A percentile compares a stretch with the other conserved stretches of the same genome.
phyloP scores from a whole-genome alignment of 2,329 filamentous ascomycete genomes.

The Cercospora sesami region DNA sequence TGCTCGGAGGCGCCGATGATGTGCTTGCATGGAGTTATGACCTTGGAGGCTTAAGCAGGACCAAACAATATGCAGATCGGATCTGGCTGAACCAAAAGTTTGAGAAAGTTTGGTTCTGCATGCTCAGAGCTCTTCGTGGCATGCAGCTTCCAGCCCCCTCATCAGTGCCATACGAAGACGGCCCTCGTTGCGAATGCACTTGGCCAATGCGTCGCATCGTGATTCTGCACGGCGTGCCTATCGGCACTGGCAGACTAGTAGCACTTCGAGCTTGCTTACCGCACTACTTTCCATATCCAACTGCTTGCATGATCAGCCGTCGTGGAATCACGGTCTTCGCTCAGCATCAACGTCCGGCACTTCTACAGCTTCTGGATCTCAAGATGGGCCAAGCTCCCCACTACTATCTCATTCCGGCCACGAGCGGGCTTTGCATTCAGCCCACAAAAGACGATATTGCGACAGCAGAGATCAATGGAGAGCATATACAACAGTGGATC shows the following conservation, averaged over 20 bases:
- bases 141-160: neutral
- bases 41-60: neutral
- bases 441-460: slow-evolving; percentile 12
- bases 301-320: slow-evolving; percentile 5
- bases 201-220: neutral
- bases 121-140: neutral
- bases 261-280: neutral
- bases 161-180: neutral
- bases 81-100: neutral
- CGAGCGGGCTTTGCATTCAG: slow-evolving; percentile 18
- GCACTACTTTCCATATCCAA: neutral
- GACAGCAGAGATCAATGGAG: slow-evolving; percentile 16
- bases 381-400: slow-evolving; percentile 11
- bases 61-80: neutral
- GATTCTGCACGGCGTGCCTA: neutral
- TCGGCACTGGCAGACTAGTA: neutral
- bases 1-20: neutral
- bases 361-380: neutral
- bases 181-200: neutral
- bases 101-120: neutral
- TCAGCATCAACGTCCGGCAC: neutral
- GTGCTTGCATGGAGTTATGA: neutral
- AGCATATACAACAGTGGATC: slow-evolving; percentile 8
- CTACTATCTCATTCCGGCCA: slow-evolving; percentile 17
- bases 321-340: slow-evolving; percentile 3